A percentile compares a stretch with the other conserved stretches of the same genome.
phyloP scores from a whole-genome alignment of 164 flowering plant genomes.

The Cinnamomum chago region DNA sequence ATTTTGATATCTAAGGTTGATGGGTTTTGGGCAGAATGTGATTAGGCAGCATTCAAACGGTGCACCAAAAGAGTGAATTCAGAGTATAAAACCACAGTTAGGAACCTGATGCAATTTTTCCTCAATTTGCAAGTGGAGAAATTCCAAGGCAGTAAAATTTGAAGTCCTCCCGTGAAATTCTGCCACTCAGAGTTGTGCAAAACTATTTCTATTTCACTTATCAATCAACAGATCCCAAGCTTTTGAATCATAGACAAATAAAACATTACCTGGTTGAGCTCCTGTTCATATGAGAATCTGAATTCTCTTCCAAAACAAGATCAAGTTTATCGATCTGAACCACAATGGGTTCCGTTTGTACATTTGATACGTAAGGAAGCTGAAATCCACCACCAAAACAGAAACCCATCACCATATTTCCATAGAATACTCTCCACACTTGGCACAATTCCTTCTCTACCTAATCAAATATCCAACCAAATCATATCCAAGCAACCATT shows the following conservation, averaged over 20 bases:
- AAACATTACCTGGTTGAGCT: constrained; percentile 47
- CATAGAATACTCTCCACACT: not conserved
- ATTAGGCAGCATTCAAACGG: not conserved
- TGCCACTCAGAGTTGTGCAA: not conserved
- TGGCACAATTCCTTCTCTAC: not conserved
- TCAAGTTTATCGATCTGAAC: constrained; percentile 90
- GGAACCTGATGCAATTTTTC: not conserved
- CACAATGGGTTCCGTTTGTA: constrained; percentile 84
- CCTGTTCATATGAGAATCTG: constrained; percentile 40
- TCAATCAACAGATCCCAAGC: not conserved
- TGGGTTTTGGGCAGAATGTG: not conserved
- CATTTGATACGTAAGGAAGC: constrained; percentile 87
- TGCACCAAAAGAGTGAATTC: too few species aligned
- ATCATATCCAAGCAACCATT: not conserved
- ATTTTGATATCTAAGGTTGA: not conserved
- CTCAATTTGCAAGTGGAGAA: not conserved
- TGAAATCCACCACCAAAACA: constrained; percentile 16
- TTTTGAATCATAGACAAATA: not conserved
- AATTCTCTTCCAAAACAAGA: constrained; percentile 84
- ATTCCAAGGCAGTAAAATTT: not conserved
- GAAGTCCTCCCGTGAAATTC: too few species aligned
- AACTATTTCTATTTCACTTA: not conserved
- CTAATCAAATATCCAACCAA: not conserved
- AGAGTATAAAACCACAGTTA: not conserved
- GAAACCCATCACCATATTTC: not conserved